Base-by-base conservation (phyloP, 768 basidiomycete species). In the Imleria badia region DNA sequence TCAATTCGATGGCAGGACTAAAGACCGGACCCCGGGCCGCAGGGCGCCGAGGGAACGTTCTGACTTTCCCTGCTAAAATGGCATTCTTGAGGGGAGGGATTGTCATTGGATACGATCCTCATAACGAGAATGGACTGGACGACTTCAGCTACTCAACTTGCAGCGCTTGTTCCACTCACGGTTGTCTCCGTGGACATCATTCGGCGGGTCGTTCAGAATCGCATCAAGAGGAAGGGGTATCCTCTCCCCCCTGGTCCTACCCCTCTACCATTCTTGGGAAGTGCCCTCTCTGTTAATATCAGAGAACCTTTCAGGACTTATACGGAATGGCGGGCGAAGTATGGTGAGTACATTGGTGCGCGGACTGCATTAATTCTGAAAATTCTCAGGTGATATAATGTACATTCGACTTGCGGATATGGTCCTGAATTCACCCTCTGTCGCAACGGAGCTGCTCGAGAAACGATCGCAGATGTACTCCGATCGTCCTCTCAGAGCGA, bases 341-440 rank as follows among this genome's bases (percentile, higher is more conserved):
- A 65, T 40, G 65, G 66, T 68, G 23, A 46, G 60, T 46, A 17
- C 6, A 0, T 3, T 38, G 2, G 2, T 17, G 20, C 3, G 7
- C n/a, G n/a, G n/a, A n/a, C n/a, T n/a, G n/a, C n/a, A n/a, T n/a
- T n/a, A n/a, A n/a, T 22, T 31, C 43, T 58, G 19, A 60, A 8
- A 14, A 30, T 15, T 40, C 11, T 1, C 26, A 78, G 76, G 79
- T 11, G 68, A 77, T 8, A 62, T 85, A 14, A 73, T 84, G 39
- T 78, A 78, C 14, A 75, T 79, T 55, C 73, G 73, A 26, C 67
- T 79, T n/a, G 75, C 79, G 60, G 80, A 77, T 51, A 71, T 72
- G 39, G 63, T 83, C 48, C 60, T 84, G 34, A 83, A 79, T 60
- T 71, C 73, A 14, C 65, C 64, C 22, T 73, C 74, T 48, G 73